Conservation (phyloP, 306 rosid genomes). For the Quercus cerris region DNA sequence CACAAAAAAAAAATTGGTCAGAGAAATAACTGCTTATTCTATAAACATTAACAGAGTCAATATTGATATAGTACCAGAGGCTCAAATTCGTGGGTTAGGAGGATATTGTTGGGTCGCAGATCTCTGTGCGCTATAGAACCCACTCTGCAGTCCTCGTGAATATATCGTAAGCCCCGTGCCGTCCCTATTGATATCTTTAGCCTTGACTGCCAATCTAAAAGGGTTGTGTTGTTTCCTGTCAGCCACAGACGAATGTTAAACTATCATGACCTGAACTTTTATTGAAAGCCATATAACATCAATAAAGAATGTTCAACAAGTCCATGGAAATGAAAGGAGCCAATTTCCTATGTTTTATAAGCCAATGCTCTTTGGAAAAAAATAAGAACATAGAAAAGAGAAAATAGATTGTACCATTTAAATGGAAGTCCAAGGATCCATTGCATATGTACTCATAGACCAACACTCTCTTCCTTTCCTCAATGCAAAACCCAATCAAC, state of each 20-base stretch:
- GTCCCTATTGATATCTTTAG: slow-evolving; percentile 76
- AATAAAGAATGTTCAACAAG: background rate
- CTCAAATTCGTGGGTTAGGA: slow-evolving; percentile 88
- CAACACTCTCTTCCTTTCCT: slow-evolving; percentile 60
- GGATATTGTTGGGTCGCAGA: slow-evolving; percentile 82
- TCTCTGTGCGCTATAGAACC: slow-evolving; percentile 93
- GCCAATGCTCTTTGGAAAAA: background rate
- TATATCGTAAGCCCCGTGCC: slow-evolving; percentile 88
- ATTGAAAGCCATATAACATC: background rate
- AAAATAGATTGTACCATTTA: slow-evolving; percentile 55
- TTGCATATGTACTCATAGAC: slow-evolving; percentile 94
- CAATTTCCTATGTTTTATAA: background rate
- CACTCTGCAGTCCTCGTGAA: slow-evolving; percentile 98
- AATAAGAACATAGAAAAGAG: background rate
- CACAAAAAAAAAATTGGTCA: background rate
- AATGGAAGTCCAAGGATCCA: slow-evolving; percentile 77
- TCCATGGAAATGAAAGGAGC: background rate
- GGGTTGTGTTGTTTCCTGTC: slow-evolving; percentile 52
- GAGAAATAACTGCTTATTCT: background rate
- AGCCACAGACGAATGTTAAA: slow-evolving; percentile 8
- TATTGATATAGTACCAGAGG: slow-evolving; percentile 54
- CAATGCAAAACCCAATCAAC: slow-evolving; percentile 81
- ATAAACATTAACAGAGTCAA: background rate
- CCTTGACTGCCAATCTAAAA: slow-evolving; percentile 71
- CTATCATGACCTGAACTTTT: background rate